phyloP scores from a whole-genome alignment of 257 asterid genomes.

The Nicotiana tomentosiformis region DNA sequence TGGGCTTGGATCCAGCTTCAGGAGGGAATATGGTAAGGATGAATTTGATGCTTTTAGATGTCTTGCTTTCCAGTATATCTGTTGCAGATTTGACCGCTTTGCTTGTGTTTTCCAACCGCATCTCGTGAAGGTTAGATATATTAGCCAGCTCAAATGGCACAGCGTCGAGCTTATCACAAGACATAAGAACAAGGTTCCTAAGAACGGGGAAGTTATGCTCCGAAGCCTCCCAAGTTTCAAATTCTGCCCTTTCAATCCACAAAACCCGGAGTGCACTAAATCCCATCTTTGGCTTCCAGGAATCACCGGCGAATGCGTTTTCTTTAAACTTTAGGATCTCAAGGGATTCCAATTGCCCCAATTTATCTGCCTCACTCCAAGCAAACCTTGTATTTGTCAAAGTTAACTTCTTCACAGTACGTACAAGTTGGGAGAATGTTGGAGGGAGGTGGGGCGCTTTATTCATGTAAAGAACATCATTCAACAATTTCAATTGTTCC shows the following conservation, averaged over 20 bases:
- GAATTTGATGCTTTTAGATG: not conserved
- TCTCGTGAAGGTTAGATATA: not conserved
- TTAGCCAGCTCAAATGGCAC: not conserved
- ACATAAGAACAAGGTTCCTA: not conserved
- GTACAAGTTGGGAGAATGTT: conserved; percentile 31
- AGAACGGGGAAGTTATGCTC: not conserved
- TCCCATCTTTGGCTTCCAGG: not conserved
- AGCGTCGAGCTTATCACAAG: not conserved
- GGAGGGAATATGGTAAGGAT: not conserved
- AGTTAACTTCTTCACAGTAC: conserved; percentile 43
- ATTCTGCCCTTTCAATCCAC: not conserved
- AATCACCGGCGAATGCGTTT: not conserved
- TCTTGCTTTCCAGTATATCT: not conserved
- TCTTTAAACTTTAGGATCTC: conserved; percentile 39
- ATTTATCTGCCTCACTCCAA: conserved; percentile 38
- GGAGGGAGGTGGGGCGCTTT: conserved; percentile 29
- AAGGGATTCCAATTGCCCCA: conserved; percentile 43
- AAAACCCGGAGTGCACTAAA: not conserved
- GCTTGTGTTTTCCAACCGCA: not conserved
- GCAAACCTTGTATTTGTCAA: conserved; percentile 31
- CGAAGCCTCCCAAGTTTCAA: not conserved
- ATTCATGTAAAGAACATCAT: conserved; percentile 29
- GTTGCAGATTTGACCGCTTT: not conserved
- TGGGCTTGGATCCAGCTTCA: not conserved
- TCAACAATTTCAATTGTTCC: conserved; percentile 41